These are phyloP conservation scores for Fraxinus cuspidata DNA, from an alignment of 257 asterid species.

Conservation along the genomic window DNA sequence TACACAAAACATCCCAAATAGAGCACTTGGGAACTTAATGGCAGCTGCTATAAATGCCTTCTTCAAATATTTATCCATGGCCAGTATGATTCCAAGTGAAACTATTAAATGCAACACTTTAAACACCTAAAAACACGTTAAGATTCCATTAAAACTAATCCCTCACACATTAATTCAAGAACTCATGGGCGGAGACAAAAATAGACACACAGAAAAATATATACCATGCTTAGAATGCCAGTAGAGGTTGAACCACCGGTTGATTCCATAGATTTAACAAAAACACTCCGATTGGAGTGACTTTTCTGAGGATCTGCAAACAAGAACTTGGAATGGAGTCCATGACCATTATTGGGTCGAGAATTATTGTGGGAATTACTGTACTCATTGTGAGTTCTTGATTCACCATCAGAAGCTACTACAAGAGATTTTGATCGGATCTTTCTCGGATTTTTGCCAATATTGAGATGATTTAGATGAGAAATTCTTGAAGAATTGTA, in stretches of 20 bases:
- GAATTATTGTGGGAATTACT: conserved; percentile 9
- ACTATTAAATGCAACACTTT: conserved; percentile 72
- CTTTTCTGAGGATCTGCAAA: conserved; percentile 25
- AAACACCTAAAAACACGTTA: conserved; percentile 45
- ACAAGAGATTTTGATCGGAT: conserved; percentile 22
- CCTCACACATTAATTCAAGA: not conserved
- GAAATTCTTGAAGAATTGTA: conserved; percentile 28
- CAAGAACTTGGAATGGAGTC: conserved; percentile 24
- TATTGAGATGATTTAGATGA: conserved; percentile 14
- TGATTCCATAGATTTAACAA: conserved; percentile 51
- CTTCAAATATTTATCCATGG: conserved; percentile 74
- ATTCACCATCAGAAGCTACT: conserved; percentile 26
- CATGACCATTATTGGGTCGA: conserved; percentile 25
- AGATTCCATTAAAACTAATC: not conserved
- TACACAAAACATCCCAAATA: conserved; percentile 92
- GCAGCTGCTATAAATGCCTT: conserved; percentile 82
- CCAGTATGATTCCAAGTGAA: conserved; percentile 82
- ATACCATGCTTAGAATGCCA: conserved; percentile 54
- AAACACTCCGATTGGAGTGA: conserved; percentile 30
- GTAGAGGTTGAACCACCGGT: conserved; percentile 43
- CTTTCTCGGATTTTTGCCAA: conserved; percentile 30
- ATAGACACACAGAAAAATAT: not conserved
- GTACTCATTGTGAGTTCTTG: not conserved
- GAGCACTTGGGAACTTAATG: conserved; percentile 92
- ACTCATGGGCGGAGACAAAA: not conserved